A percentile compares a stretch with the other conserved stretches of the same genome.
phyloP scores from a whole-genome alignment of 805 yeast species.

The Myxozyma mucilagina region DNA sequence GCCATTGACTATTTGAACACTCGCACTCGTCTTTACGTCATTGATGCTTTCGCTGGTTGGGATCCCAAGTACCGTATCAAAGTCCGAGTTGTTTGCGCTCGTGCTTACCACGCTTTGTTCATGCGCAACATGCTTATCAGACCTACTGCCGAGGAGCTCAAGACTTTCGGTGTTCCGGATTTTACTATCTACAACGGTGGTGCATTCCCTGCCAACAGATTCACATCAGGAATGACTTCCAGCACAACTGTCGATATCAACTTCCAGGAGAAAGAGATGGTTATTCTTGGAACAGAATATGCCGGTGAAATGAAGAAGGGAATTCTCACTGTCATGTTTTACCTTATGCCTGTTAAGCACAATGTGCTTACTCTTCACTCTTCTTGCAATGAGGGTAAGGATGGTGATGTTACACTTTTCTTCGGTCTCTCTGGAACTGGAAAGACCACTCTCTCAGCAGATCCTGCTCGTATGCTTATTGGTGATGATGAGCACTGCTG shows the following conservation, averaged over 20 bases:
- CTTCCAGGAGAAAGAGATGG: constrained; percentile 98
- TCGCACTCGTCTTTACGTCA: constrained; percentile 87
- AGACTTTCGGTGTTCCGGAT: constrained; percentile 92
- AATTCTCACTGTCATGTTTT: constrained; percentile 97
- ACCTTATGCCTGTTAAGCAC: constrained; percentile 94
- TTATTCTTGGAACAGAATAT: constrained; percentile 95
- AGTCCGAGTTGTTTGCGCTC: constrained; percentile 44
- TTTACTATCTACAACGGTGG: constrained; percentile 98
- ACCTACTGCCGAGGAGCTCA: constrained; percentile 87
- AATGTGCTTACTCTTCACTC: constrained; percentile 91
- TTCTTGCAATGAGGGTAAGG: constrained; percentile 82
- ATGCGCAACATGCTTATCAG: constrained; percentile 98
- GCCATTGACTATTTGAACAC: constrained; percentile 96
- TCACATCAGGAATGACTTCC: constrained; percentile 97
- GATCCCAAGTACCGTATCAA: constrained; percentile 63
- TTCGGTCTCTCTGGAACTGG: constrained; percentile 98
- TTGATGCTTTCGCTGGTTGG: constrained; percentile 99
- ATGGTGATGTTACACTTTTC: constrained; percentile 89
- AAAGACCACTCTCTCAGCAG: constrained; percentile 95
- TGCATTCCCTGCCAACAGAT: constrained; percentile 95
- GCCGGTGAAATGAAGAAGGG: constrained; percentile 99
- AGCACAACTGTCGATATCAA: constrained; percentile 93
- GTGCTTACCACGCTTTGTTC: constrained; percentile 97
- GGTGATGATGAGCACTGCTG: constrained; percentile 99
- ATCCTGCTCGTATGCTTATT: constrained; percentile 86